phyloP scores from a whole-genome alignment of 2,329 filamentous ascomycete species.

The Diplocarpon rosae region DNA sequence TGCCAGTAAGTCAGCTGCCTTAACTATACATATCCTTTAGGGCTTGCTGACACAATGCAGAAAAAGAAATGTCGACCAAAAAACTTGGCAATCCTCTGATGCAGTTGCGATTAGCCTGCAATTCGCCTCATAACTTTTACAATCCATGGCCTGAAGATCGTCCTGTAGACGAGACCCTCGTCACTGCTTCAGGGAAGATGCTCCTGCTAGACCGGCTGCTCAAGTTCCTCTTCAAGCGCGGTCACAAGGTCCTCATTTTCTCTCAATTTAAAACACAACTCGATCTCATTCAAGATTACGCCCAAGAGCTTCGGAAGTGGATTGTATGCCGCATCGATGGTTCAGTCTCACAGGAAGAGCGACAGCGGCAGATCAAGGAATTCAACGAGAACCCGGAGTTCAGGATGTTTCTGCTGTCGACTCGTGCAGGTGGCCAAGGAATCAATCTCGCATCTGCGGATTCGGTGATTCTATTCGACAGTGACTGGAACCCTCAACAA shows the following conservation, averaged over 20 bases:
- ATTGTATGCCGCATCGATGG: constrained; percentile 85
- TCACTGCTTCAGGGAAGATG: constrained; percentile 92
- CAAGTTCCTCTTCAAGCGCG: constrained; percentile 57
- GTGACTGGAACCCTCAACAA: constrained; percentile 91
- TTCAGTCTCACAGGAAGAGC: constrained; percentile 62
- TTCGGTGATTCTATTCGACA: constrained; percentile 86
- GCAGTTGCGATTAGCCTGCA: constrained; percentile 85
- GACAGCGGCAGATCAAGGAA: constrained; percentile 57
- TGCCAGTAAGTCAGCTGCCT: constrained; percentile 49
- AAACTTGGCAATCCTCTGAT: constrained; percentile 89
- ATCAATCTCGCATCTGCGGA: constrained; percentile 91
- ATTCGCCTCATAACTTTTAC: constrained; percentile 93
- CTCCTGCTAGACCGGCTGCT: constrained; percentile 81
- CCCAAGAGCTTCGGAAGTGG: constrained; percentile 65
- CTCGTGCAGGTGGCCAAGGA: constrained; percentile 83
- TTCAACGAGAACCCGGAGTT: constrained; percentile 58
- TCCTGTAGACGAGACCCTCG: constrained; percentile 64
- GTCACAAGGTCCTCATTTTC: constrained; percentile 90
- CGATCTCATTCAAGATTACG: constrained; percentile 83
- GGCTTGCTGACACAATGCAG: constrained; percentile 32
- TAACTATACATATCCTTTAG: not conserved
- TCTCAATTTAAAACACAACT: constrained; percentile 94
- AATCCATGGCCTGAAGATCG: constrained; percentile 65
- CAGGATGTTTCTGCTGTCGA: constrained; percentile 79
- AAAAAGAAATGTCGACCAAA: constrained; percentile 79